These are phyloP conservation scores for Miscanthus sacchariflorus DNA, from an alignment of 202 grass and related monocot species.

Conservation along the genomic window DNA sequence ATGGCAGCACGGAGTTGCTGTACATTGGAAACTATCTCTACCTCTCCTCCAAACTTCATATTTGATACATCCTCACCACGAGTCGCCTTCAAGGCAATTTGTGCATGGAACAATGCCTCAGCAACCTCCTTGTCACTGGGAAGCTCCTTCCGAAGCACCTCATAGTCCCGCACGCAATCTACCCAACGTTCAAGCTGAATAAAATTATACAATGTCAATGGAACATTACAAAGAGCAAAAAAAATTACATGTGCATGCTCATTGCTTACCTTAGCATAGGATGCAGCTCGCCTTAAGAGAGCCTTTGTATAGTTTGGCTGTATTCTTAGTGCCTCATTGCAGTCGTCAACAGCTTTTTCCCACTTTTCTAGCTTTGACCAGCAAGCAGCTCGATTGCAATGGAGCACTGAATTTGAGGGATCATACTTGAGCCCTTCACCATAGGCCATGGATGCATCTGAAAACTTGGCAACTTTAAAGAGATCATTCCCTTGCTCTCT, in stretches of 20 bases:
- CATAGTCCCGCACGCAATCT: slow-evolving; percentile 81
- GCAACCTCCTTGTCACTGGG: slow-evolving; percentile 75
- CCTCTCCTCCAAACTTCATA: slow-evolving; percentile 93
- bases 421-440: slow-evolving; percentile 93
- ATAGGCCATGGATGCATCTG: slow-evolving; percentile 93
- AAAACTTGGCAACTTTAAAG: slow-evolving; percentile 82
- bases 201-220: slow-evolving; percentile 42
- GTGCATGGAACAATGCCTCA: slow-evolving; percentile 77
- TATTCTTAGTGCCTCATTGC: slow-evolving; percentile 89
- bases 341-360: slow-evolving; percentile 88
- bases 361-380: slow-evolving; percentile 85
- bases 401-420: slow-evolving; percentile 81
- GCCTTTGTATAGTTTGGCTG: slow-evolving; percentile 95
- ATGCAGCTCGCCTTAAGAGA: slow-evolving; percentile 87
- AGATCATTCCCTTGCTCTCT: slow-evolving; percentile 89
- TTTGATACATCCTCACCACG: slow-evolving; percentile 86
- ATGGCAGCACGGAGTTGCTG: slow-evolving; percentile 81
- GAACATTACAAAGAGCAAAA: slow-evolving; percentile 19
- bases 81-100: slow-evolving; percentile 76
- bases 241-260: background rate
- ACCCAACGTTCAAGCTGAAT: slow-evolving; percentile 78
- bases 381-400: slow-evolving; percentile 97
- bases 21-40: slow-evolving; percentile 61
- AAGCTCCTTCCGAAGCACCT: slow-evolving; percentile 74
- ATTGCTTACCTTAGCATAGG: slow-evolving; percentile 78